Base-by-base conservation (phyloP, 1,284 basidiomycete genomes). In the Microbotryum lychnidis-dioicae region DNA sequence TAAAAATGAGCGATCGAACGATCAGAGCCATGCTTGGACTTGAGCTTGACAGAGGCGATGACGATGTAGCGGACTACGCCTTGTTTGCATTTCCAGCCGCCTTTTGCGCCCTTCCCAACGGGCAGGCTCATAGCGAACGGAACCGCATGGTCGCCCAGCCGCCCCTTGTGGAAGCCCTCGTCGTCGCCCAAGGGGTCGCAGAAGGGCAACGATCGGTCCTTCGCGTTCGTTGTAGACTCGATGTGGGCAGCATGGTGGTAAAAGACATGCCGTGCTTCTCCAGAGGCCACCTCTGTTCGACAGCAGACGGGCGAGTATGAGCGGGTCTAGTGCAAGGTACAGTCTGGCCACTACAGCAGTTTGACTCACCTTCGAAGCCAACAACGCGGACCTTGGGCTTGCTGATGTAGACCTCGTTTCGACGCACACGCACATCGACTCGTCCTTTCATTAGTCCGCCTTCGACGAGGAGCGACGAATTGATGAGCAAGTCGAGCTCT, bases 1-100 rank as follows among this genome's bases (percentile, higher is more conserved):
- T 94, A 96, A 73, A 96, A 94, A 75, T 97, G 92, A 0, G 91
- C 87, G 53, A 96, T 87, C 6, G 89, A 90, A 9, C 84, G 80
- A 71, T 81, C 61, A 80, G 50, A 76, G 77, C 29, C 82, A 80
- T 78, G 76, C 3, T 82, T 74, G 60, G 89, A 84, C 73, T 87
- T 87, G 56, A 96, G 82, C 76, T 88, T 87, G 73, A 92, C 79
- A 3, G 88, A 89, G 83, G 82, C 83, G 75, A 94, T 87, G 3
- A 84, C 84, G 58, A 96, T 89, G 74, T 94, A 94, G 55, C 84
- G 83, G 21, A 94, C 81, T n/a, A 81, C 78, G 6, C 83, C 80
- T 21, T 83, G 83, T 9, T 82, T 81, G 50, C 82, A 72, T 56
- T 78, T 77, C 56, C 86, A 77, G 2, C 78, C 76, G 0, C 92